Conservation (phyloP, 1,284 basidiomycete species). For the Ganoderma leucocontextum region DNA sequence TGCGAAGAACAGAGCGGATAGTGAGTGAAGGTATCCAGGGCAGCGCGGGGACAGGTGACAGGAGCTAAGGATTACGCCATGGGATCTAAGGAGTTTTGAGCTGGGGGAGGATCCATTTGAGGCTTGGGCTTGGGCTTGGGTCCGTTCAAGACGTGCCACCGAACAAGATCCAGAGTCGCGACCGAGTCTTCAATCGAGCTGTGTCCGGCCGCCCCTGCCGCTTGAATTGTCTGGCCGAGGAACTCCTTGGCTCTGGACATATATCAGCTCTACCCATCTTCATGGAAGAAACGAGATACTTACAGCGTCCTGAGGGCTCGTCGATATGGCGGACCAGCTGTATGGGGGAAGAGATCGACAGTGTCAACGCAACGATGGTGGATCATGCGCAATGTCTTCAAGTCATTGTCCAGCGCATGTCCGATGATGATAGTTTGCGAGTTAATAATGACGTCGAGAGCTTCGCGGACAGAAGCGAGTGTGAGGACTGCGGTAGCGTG, state of each 20-base stretch:
- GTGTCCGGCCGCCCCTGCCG: slow-evolving; percentile 79
- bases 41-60: background rate
- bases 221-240: slow-evolving; percentile 80
- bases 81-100: background rate
- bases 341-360: slow-evolving; percentile 84
- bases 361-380: slow-evolving; percentile 88
- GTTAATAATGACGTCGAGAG: slow-evolving; percentile 76
- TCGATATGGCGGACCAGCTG: slow-evolving; percentile 79
- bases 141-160: slow-evolving; percentile 71
- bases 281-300: slow-evolving; percentile 40
- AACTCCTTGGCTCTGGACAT: slow-evolving; percentile 75
- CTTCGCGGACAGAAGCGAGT: slow-evolving; percentile 69
- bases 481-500: slow-evolving; percentile 66
- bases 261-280: slow-evolving; percentile 9
- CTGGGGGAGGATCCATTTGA: background rate
- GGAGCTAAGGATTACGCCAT: background rate
- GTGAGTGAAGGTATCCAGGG: background rate
- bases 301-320: slow-evolving; percentile 83
- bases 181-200: slow-evolving; percentile 86
- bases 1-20: slow-evolving; percentile 5
- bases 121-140: slow-evolving; percentile 47
- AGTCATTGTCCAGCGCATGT: slow-evolving; percentile 89
- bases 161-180: slow-evolving; percentile 87
- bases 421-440: slow-evolving; percentile 86
- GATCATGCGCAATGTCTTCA: slow-evolving; percentile 86